Evolutionary conservation across 2,329 filamentous ascomycete species (phyloP).

Genomic region (Coleophoma crateriformis): DNA sequence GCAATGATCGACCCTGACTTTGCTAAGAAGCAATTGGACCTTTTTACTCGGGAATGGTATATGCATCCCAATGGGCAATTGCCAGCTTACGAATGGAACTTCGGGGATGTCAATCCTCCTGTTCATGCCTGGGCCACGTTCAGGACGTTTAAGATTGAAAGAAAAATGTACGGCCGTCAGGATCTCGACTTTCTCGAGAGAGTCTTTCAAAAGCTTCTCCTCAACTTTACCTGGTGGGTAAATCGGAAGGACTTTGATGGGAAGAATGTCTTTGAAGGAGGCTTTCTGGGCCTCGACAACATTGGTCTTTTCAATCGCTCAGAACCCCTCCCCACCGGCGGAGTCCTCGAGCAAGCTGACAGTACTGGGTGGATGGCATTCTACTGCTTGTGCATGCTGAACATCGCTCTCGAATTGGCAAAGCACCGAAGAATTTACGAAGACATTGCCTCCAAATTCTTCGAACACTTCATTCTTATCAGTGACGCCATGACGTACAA

Average conservation of each 20-base stretch:
- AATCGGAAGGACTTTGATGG: slow-evolving; percentile 92
- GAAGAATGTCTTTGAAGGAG: slow-evolving; percentile 96
- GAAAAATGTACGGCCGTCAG: slow-evolving; percentile 92
- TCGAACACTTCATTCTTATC: slow-evolving; percentile 97
- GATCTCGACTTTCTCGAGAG: slow-evolving; percentile 94
- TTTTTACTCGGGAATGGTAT: slow-evolving; percentile 97
- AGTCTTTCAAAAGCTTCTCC: slow-evolving; percentile 89
- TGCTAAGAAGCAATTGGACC: slow-evolving; percentile 93
- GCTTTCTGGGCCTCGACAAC: slow-evolving; percentile 92
- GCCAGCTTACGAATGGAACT: slow-evolving; percentile 94
- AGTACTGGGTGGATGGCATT: slow-evolving; percentile 99
- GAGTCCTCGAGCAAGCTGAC: slow-evolving; percentile 91
- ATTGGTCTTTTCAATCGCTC: slow-evolving; percentile 97
- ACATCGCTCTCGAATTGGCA: slow-evolving; percentile 89
- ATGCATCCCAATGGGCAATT: slow-evolving; percentile 96
- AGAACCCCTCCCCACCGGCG: slow-evolving; percentile 87
- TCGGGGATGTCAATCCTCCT: slow-evolving; percentile 92
- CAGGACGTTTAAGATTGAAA: slow-evolving; percentile 95
- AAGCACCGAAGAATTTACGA: slow-evolving; percentile 95
- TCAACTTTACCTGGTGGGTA: slow-evolving; percentile 99
- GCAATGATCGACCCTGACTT: slow-evolving; percentile 98
- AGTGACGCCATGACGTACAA: slow-evolving; percentile 94
- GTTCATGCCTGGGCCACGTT: slow-evolving; percentile 97
- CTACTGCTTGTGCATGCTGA: slow-evolving; percentile 93
- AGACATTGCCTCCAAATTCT: slow-evolving; percentile 96